A percentile compares a stretch with the other conserved stretches of the same genome.
phyloP scores from a whole-genome alignment of 306 rosid genomes.

The Aeschynomene evenia region DNA sequence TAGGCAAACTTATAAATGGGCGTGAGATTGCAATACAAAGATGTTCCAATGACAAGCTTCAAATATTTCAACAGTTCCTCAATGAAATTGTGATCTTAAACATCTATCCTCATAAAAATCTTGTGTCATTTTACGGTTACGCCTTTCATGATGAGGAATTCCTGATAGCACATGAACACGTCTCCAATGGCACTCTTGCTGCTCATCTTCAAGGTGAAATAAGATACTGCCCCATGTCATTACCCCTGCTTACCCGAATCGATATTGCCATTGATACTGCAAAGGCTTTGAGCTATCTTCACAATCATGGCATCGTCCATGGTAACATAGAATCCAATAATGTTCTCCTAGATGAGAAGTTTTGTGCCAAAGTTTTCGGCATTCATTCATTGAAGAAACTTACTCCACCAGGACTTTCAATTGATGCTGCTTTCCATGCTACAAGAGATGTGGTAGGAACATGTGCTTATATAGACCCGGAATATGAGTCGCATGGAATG shows the following conservation, averaged over 20 bases:
- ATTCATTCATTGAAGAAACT: slow-evolving; percentile 6
- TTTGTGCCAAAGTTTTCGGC: slow-evolving; percentile 21
- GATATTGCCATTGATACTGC: slow-evolving; percentile 33
- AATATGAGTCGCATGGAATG: background rate
- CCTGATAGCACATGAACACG: slow-evolving; percentile 21
- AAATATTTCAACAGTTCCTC: slow-evolving; percentile 11
- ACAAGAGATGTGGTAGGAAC: slow-evolving; percentile 3
- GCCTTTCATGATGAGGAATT: background rate
- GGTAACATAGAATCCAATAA: slow-evolving; percentile 11
- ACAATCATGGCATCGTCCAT: slow-evolving; percentile 26
- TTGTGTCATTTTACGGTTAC: slow-evolving; percentile 24
- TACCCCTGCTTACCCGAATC: slow-evolving; percentile 18
- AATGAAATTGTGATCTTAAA: background rate
- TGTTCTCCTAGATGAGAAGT: slow-evolving; percentile 19
- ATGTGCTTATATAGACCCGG: slow-evolving; percentile 27
- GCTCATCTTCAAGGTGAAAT: background rate
- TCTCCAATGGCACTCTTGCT: slow-evolving; percentile 30
- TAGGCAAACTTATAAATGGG: slow-evolving; percentile 30
- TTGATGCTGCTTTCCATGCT: background rate
- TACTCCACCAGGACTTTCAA: slow-evolving; percentile 9
- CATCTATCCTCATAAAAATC: slow-evolving; percentile 20
- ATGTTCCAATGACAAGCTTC: background rate
- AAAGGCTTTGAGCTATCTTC: slow-evolving; percentile 26
- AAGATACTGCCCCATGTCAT: background rate
- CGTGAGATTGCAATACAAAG: slow-evolving; percentile 10